Evolutionary conservation across 306 rosid species (phyloP).

Genomic region (Vachellia pachyceras): DNA sequence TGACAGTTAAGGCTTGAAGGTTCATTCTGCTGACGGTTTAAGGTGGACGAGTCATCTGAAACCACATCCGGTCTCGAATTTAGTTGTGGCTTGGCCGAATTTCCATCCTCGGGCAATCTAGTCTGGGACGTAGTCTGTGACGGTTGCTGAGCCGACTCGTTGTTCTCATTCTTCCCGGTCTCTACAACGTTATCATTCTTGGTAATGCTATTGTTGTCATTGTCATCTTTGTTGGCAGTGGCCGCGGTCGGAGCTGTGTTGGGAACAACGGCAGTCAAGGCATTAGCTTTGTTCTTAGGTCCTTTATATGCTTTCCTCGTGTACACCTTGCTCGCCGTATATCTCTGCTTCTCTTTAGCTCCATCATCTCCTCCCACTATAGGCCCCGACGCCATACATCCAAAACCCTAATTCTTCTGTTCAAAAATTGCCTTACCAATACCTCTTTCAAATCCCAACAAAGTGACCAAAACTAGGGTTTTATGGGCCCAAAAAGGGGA

Average conservation of each 20-base stretch:
- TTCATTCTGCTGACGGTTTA: constrained; percentile 46
- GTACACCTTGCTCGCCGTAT: constrained; percentile 67
- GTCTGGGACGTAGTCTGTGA: neutral
- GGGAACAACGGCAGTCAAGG: constrained; percentile 28
- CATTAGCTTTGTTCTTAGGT: constrained; percentile 47
- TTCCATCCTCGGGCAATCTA: constrained; percentile 46
- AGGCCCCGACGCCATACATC: constrained; percentile 95
- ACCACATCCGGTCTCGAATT: constrained; percentile 47
- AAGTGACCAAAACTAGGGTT: constrained; percentile 39
- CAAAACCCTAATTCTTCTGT: constrained; percentile 70
- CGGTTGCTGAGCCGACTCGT: constrained; percentile 37
- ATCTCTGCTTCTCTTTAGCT: constrained; percentile 63
- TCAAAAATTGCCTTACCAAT: neutral
- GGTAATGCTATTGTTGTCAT: neutral
- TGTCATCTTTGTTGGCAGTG: neutral
- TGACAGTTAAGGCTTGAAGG: constrained; percentile 18
- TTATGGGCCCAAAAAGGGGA: constrained; percentile 26
- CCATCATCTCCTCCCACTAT: constrained; percentile 74
- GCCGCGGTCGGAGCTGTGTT: constrained; percentile 4
- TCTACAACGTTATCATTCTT: constrained; percentile 23
- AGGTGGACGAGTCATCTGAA: constrained; percentile 54
- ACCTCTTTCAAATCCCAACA: constrained; percentile 38
- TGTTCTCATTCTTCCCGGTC: constrained; percentile 27
- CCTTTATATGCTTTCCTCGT: constrained; percentile 71
- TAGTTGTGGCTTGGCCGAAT: constrained; percentile 40